Conservation (phyloP, 208 protist species). For the Spironucleus salmonicida region DNA sequence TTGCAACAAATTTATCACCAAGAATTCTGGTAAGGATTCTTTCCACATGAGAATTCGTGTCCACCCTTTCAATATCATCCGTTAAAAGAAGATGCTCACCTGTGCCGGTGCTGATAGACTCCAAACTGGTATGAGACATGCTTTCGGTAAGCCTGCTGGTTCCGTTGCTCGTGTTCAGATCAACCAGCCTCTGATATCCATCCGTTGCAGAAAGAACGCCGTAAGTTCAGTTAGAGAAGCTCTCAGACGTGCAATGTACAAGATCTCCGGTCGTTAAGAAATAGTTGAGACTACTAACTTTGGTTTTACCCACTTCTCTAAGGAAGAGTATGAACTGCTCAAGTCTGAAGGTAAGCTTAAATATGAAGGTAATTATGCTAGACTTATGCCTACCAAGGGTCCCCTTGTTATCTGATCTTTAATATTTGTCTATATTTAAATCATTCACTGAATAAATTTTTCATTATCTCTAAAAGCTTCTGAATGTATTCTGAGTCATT, state of each 20-base stretch:
- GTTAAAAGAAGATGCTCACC: constrained; percentile 99
- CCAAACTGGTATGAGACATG: constrained; percentile 88
- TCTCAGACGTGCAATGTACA: constrained; percentile 66
- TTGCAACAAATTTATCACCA: constrained; percentile 96
- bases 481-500: no score
- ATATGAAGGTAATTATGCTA: constrained; percentile 55
- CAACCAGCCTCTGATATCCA: constrained; percentile 82
- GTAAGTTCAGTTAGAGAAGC: constrained; percentile 56
- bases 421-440: not conserved
- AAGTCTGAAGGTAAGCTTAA: constrained; percentile 48
- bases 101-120: constrained; percentile 96
- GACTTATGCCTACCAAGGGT: constrained; percentile 54
- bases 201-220: constrained; percentile 64
- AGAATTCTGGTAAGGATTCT: constrained; percentile 78
- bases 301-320: constrained; percentile 66
- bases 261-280: constrained; percentile 73
- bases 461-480: no score
- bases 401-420: constrained; percentile 37
- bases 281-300: constrained; percentile 66
- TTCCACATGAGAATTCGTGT: constrained; percentile 95
- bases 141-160: constrained; percentile 88
- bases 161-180: constrained; percentile 83
- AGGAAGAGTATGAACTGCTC: constrained; percentile 54
- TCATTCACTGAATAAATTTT: no score
- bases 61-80: constrained; percentile 93